Evolutionary conservation across 352 stramenopile species (phyloP).

Genomic region (Phytophthora colocasiae): DNA sequence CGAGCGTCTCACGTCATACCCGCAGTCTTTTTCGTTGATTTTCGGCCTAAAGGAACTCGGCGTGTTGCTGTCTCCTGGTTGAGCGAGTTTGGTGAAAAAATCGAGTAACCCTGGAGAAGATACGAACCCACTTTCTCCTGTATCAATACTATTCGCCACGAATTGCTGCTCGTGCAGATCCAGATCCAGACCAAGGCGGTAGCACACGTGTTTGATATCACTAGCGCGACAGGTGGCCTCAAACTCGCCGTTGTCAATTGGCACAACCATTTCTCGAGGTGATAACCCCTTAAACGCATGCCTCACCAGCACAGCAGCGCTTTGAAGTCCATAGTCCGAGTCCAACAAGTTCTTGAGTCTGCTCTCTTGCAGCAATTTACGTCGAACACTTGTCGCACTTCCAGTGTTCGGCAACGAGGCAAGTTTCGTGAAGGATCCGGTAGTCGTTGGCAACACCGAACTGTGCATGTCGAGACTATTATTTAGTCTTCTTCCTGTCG

Average conservation of each 20-base stretch:
- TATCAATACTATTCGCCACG: slow-evolving; percentile 53
- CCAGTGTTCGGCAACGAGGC: slow-evolving; percentile 7
- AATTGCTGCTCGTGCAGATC: slow-evolving; percentile 72
- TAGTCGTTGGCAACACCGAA: slow-evolving; percentile 35
- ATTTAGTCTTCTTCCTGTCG: slow-evolving; percentile 51
- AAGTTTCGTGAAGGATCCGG: slow-evolving; percentile 21
- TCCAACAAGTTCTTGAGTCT: slow-evolving; percentile 58
- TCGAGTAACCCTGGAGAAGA: slow-evolving; percentile 64
- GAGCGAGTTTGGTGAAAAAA: slow-evolving; percentile 62
- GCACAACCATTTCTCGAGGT: slow-evolving; percentile 69
- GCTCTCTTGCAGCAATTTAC: slow-evolving; percentile 71
- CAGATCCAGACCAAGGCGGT: slow-evolving; percentile 71
- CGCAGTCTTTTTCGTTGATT: slow-evolving; percentile 1
- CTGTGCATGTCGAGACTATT: slow-evolving; percentile 36
- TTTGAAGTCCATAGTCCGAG: slow-evolving; percentile 63
- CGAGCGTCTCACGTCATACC: slow-evolving; percentile 14
- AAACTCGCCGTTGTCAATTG: slow-evolving; percentile 72
- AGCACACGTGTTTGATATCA: slow-evolving; percentile 80
- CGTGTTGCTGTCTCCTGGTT: slow-evolving; percentile 4
- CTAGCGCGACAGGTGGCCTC: slow-evolving; percentile 66
- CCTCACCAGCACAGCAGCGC: slow-evolving; percentile 69
- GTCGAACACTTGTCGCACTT: slow-evolving; percentile 35
- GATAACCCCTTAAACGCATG: slow-evolving; percentile 80
- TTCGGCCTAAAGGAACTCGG: slow-evolving; percentile 14
- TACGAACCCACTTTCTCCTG: slow-evolving; percentile 62